phyloP scores from a whole-genome alignment of 768 basidiomycete species.

The Russula virescens region DNA sequence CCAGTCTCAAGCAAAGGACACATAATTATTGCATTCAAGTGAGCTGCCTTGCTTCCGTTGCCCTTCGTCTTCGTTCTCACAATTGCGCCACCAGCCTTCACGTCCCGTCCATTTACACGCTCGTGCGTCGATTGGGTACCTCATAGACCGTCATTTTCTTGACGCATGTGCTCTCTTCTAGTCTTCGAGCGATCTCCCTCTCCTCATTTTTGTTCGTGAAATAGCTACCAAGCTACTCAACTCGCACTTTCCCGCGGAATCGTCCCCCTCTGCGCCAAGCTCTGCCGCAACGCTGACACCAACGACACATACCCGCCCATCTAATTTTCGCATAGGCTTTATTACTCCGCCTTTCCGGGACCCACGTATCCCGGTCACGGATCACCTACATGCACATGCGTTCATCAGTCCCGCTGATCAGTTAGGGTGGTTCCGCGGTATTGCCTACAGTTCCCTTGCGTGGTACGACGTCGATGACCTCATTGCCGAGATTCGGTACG shows the following conservation, averaged over 20 bases:
- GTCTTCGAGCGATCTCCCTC: slow-evolving; percentile 72
- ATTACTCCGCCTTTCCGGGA: slow-evolving; percentile 76
- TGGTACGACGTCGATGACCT: slow-evolving; percentile 77
- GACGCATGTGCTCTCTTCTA: slow-evolving; percentile 29
- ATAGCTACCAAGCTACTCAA: slow-evolving; percentile 52
- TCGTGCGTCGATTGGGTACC: slow-evolving; percentile 41
- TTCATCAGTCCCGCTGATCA: slow-evolving; percentile 60
- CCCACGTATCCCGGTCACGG: slow-evolving; percentile 70
- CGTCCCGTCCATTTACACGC: slow-evolving; percentile 70
- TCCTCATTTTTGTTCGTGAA: slow-evolving; percentile 57
- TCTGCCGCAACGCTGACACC: slow-evolving; percentile 21
- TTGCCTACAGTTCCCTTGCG: slow-evolving; percentile 61
- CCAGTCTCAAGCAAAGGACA: slow-evolving; percentile 72
- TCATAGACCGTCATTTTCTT: background rate
- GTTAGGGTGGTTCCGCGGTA: slow-evolving; percentile 65
- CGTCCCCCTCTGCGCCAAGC: slow-evolving; percentile 18
- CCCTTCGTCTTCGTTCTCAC: slow-evolving; percentile 4
- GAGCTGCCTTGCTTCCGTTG: slow-evolving; percentile 28
- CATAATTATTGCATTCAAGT: slow-evolving; percentile 74
- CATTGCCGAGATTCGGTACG: slow-evolving; percentile 75
- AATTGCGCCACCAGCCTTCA: slow-evolving; percentile 50
- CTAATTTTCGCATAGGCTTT: slow-evolving; percentile 59
- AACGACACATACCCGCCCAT: slow-evolving; percentile 28
- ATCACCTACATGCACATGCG: slow-evolving; percentile 75
- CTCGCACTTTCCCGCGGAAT: slow-evolving; percentile 34